A percentile compares a stretch with the other conserved stretches of the same genome.
phyloP scores from a whole-genome alignment of 345 rosid genomes.

The Eucalyptus virginea region DNA sequence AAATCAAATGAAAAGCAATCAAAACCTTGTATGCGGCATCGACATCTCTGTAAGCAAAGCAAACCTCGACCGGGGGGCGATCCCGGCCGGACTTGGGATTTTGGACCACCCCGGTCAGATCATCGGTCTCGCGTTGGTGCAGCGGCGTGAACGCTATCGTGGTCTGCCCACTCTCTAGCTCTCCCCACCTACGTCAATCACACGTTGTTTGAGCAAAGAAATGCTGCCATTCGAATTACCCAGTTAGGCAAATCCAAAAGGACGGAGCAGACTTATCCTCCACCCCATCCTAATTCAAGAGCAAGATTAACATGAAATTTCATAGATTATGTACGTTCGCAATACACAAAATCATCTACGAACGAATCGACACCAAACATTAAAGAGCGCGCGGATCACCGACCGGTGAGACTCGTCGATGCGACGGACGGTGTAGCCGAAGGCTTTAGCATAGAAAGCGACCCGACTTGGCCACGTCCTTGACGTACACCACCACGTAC shows the following conservation, averaged over 20 bases:
- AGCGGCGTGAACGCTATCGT: conserved; percentile 71
- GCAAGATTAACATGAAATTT: background rate
- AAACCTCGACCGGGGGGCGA: conserved; percentile 57
- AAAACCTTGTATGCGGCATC: conserved; percentile 77
- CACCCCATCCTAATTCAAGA: background rate
- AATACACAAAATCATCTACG: background rate
- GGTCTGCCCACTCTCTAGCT: conserved; percentile 78
- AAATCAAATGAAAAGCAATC: no score
- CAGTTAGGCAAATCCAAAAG: background rate
- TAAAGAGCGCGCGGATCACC: background rate
- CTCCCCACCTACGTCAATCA: conserved; percentile 45
- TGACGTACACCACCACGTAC: conserved; percentile 55
- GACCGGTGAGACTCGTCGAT: conserved; percentile 64
- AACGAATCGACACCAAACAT: background rate
- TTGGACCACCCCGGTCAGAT: conserved; percentile 50
- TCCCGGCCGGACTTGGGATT: conserved; percentile 5
- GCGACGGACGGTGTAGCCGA: conserved; percentile 61
- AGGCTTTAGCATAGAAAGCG: conserved; percentile 65
- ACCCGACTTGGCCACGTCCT: conserved; percentile 60
- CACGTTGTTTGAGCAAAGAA: background rate
- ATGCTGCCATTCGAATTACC: background rate
- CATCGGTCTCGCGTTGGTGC: conserved; percentile 82
- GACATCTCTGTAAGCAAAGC: conserved; percentile 63
- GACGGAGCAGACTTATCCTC: background rate
- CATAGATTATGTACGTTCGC: background rate